phyloP scores from a whole-genome alignment of 1,284 basidiomycete species.

The Pseudozyma sp. region DNA sequence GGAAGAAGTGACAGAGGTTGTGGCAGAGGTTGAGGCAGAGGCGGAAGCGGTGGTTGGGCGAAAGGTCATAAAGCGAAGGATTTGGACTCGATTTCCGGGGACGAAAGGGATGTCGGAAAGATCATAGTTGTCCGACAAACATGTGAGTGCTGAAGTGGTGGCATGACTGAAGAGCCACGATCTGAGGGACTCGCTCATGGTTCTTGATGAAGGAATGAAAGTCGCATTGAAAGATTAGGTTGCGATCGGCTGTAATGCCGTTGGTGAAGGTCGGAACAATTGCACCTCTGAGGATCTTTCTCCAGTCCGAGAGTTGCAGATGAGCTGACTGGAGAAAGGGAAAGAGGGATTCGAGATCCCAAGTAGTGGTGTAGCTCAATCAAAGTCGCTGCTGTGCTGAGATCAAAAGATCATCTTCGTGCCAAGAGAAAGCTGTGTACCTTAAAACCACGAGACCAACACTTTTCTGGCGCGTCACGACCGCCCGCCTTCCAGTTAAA shows the following conservation, averaged over 20 bases:
- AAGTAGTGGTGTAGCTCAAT: too few relatives aligned
- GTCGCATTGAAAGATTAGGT: too few relatives aligned
- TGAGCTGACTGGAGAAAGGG: too few relatives aligned
- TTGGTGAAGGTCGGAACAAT: too few relatives aligned
- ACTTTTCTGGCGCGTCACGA: slow-evolving; percentile 6
- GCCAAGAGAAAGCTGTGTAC: too few relatives aligned
- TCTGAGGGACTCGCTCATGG: slow-evolving; percentile 41
- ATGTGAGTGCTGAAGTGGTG: slow-evolving; percentile 8
- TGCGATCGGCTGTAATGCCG: too few relatives aligned
- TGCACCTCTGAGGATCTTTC: neutral
- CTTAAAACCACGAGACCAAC: slow-evolving; percentile 10
- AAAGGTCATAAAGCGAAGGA: slow-evolving; percentile 43
- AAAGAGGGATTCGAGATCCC: too few relatives aligned
- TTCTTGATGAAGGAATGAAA: neutral
- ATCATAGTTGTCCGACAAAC: slow-evolving; percentile 11
- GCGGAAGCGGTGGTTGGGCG: neutral
- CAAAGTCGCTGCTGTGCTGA: too few relatives aligned
- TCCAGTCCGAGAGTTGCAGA: too few relatives aligned
- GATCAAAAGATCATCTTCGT: too few relatives aligned
- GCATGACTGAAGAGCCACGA: slow-evolving; percentile 30
- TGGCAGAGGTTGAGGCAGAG: neutral
- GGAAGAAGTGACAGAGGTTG: too few relatives aligned
- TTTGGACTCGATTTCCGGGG: slow-evolving; percentile 35
- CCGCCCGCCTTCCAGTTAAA: too few relatives aligned
- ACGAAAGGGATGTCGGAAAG: slow-evolving; percentile 33